Base-by-base conservation (phyloP, 139 green algal species). In the Chlamydomonas sphaeroides region DNA sequence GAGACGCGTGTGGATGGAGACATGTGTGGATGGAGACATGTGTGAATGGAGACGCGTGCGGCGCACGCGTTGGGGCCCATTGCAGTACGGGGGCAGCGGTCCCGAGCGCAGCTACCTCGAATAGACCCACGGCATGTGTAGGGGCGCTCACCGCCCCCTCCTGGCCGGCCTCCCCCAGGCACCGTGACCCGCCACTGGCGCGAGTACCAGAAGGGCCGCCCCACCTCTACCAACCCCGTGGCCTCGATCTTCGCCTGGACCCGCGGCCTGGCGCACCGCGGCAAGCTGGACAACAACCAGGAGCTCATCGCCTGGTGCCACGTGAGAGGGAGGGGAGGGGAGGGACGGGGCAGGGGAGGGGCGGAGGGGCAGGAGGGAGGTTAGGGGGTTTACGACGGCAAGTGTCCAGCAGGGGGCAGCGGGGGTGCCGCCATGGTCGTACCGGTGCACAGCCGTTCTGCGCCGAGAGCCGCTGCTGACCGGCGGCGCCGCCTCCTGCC, bases 181-280 rank as follows among this genome's bases (percentile, higher is more conserved):
- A 98, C 95, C 20, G 96, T 99, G 59, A 99, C 96, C 14, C 92
- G 96, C 30, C 96, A 99, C 88, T 99, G 93, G 94, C 92, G 96
- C 41, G 90, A 98, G 91, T 93, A 97, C 90, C 96, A 99, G 91
- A 98, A 99, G 89, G 96, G 96, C 78, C 93, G 95, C 32, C 76
- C 94, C 73, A 99, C 96, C 45, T 96, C 88, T 75, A 99, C 96
- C 84, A 99, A 99, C 89, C 96, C 96, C 30, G 93, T 98, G 5
- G 96, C 96, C 30, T 97, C 92, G 85, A 99, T 99, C 86, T 99
- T 98, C 81, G 96, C 96, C 0, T 99, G 96, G 96, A 98, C 95
- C 3, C 91, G 96, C 33, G 96, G 96, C 63, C 93, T 99, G 61
- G 89, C 87, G 51, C 94, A 98, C 89, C 93, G 95, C 57, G 96